Conservation (phyloP, 2,329 filamentous ascomycete species). For the Rachicladosporium sp. region DNA sequence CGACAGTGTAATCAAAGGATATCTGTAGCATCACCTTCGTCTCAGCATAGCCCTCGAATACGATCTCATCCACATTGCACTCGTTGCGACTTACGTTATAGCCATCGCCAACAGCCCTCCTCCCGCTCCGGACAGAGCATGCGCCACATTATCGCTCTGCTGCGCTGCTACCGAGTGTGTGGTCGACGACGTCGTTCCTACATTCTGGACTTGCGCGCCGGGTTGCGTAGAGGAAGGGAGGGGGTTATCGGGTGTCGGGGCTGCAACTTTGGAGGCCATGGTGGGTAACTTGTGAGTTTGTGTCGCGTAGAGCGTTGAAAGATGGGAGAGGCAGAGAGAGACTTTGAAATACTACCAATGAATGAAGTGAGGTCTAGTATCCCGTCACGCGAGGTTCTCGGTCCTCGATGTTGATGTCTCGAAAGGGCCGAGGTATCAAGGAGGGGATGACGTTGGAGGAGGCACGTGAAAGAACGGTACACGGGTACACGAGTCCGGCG, state of each 20-base stretch:
- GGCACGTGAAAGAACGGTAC: no score
- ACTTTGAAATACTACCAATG: no score
- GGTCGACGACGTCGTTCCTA: constrained; percentile 5
- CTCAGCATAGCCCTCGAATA: constrained; percentile 6
- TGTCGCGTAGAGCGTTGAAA: no score
- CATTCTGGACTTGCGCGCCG: constrained; percentile 10
- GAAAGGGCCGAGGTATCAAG: no score
- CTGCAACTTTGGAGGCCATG: constrained; percentile 13
- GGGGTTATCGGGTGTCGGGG: constrained; percentile 14
- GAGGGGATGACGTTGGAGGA: no score
- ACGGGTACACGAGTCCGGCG: no score
- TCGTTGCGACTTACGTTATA: constrained; percentile 53
- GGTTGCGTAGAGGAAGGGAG: constrained; percentile 11
- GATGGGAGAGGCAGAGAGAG: no score
- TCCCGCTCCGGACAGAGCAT: constrained; percentile 83
- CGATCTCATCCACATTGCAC: constrained; percentile 4
- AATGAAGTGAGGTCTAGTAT: no score
- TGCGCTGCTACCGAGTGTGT: constrained; percentile 45
- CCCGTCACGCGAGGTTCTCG: no score
- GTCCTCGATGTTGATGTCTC: no score
- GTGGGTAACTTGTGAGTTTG: background rate
- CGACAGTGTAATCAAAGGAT: constrained; percentile 92
- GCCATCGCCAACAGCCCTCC: constrained; percentile 93
- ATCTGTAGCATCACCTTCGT: constrained; percentile 39
- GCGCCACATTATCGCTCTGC: constrained; percentile 90